Evolutionary conservation across 768 basidiomycete species (phyloP), one percentile per base, ranked within the genome.

Genomic region (Mycena olivaceomarginata): DNA sequence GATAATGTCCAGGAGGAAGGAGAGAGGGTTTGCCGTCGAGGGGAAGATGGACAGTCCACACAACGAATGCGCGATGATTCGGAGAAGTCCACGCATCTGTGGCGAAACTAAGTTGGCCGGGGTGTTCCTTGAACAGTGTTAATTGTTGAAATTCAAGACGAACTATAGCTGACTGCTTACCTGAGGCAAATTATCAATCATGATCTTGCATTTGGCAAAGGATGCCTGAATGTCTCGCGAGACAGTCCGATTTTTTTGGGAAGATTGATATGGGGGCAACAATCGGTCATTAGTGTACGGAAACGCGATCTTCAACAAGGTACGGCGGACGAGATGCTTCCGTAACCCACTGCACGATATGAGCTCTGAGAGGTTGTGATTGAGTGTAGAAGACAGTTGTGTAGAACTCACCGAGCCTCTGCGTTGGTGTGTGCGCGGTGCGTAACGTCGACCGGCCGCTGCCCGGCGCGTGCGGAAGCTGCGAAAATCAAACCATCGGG

Each of bases 81-180:
- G 53, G 80, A 87, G 0, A 83, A 84, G 84, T 86, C 88, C 87
- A 89, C 0, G 81, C 82, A 75, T 89, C 86, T 6, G 62, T 56
- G n/a, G 53, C 53, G n/a, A 56, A 56, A n/a, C 11, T 56, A 20
- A 56, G 22, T 56, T 22, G 53, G 4, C 53, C 53, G 7, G n/a
- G 53, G 53, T 56, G 11, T 8, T 56, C 22, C 53, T 56, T 7
- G 4, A 63, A 4, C 10, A 13, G 13, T 31, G 41, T 63, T 63
- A 63, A 31, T 31, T 31, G 31, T 31, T 31, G 53, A 8, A n/a
- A 56, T 22, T 31, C 31, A 56, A 22, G 22, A 7, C n/a, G 3
- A 20, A 22, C n/a, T 56, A 20, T 9, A 22, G n/a, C 4, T 22
- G 53, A 8, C n/a, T 8, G 22, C 22, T n/a, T n/a, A 56, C 53